Base-by-base conservation (phyloP, 2,329 filamentous ascomycete species). In the Didymella lethalis region DNA sequence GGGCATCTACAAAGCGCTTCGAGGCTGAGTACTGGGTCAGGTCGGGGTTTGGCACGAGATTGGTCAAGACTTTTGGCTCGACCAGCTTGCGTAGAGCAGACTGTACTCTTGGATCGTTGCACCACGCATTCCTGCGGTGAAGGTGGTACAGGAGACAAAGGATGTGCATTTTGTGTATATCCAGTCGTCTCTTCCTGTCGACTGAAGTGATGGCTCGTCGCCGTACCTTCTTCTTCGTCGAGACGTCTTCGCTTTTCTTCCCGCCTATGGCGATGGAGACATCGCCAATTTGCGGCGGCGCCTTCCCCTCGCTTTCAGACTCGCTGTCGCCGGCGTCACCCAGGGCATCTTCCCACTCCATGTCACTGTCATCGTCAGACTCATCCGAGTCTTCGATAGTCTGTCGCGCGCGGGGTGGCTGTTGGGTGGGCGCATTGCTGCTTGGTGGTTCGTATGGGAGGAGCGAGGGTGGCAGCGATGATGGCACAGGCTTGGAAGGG, bases 91-190 rank as follows among this genome's bases (percentile, higher is more conserved):
- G 70, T 25, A 78, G 45, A 11, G 64, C 66, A 64, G 81, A 83
- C 72, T 96, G 92, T 8, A 91, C 85, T 56, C 84, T 78, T 14
- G 80, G 68, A 71, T 94, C 89, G 69, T 96, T 96, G 78, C 93
- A 97, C 92, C 94, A 97, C 54, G 85, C 81, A 72, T 98, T 99
- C 54, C 93, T 87, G 57, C 87, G 82, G 64, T 90, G 85, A 16
- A 89, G 84, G 75, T 98, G 92, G 10, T 88, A 86, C 16, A 99
- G 78, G 2, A 99, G 82, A 73, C 92, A 96, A 14, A 97, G 79
- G 0, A 98, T 65, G 77, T 99, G 93, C 61, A 88, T 82, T 76
- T 94, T 96, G 76, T 99, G 95, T n/a, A 93, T 83, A 50, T 92
- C 85, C 29, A 95, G 75, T 20, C 93, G 86, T 29, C 83, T 72